Evolutionary conservation across 1,284 basidiomycete genomes (phyloP).

Genomic region (Anthracocystis walkeri): DNA sequence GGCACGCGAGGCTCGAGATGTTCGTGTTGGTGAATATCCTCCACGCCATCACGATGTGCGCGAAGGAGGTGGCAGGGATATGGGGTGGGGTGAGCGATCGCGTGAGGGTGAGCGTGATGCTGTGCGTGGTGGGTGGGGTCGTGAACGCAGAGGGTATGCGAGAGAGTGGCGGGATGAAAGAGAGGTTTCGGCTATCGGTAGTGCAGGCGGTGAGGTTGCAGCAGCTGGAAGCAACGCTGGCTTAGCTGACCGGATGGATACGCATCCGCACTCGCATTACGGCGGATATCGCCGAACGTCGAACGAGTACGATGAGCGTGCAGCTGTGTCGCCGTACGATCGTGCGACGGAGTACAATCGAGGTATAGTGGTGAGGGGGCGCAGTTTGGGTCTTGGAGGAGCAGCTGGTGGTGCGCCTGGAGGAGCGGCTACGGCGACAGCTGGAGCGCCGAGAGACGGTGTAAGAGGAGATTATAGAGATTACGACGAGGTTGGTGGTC

Average conservation of each 20-base stretch:
- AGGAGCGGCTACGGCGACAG: neutral
- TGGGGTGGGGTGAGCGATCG: slow-evolving; percentile 37
- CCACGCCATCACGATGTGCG: slow-evolving; percentile 11
- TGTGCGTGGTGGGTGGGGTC: slow-evolving; percentile 20
- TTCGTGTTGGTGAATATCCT: slow-evolving; percentile 11
- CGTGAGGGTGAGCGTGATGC: slow-evolving; percentile 19
- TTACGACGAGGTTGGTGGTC: slow-evolving; percentile 18
- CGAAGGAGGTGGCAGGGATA: slow-evolving; percentile 16
- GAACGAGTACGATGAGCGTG: slow-evolving; percentile 20
- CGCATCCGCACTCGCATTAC: slow-evolving; percentile 14
- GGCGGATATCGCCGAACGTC: slow-evolving; percentile 18
- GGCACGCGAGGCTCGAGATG: slow-evolving; percentile 10
- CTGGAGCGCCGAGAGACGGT: neutral
- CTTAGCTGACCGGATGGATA: slow-evolving; percentile 17
- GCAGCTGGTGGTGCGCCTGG: neutral
- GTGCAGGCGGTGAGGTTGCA: slow-evolving; percentile 7
- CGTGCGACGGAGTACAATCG: slow-evolving; percentile 32
- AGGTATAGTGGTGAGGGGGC: slow-evolving; percentile 27
- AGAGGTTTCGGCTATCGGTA: neutral
- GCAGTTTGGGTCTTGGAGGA: slow-evolving; percentile 16
- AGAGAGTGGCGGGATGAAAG: slow-evolving; percentile 4
- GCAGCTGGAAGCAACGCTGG: slow-evolving; percentile 7
- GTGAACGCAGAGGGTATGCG: slow-evolving; percentile 18
- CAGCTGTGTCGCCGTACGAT: slow-evolving; percentile 23
- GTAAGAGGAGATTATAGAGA: slow-evolving; percentile 15